Evolutionary conservation across 2,329 filamentous ascomycete species (phyloP), one percentile per base, ranked within the genome.

Genomic region (Calonectria multiphialidica): DNA sequence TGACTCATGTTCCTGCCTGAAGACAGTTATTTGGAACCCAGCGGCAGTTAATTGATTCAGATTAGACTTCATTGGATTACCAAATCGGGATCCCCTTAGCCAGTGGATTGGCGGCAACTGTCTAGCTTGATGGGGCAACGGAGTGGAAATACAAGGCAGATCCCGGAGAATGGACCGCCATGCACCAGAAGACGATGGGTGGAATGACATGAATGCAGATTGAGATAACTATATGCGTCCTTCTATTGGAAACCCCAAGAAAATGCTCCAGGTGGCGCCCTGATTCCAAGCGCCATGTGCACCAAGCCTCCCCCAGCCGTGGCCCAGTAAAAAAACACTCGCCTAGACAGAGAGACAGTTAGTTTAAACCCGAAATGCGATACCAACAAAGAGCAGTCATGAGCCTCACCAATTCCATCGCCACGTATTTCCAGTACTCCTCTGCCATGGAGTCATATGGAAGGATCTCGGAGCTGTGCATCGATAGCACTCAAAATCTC

Each of bases 401-500:
- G 18, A 5, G 25, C 47, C 59, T 45, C 21, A 71, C 68, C 30
- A 10, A 44, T 42, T 42, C 35, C 16, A 15, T 28, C 12, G 50
- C 9, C n/a, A 18, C 23, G 18, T 12, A 44, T 10, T 28, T n/a
- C 21, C 33, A 23, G 35, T 16, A 25, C 35, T 42, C 42, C 25
- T 40, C 45, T 30, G 18, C 21, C 59, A 37, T 57, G 7, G 37
- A 71, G 28, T 71, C 69, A 71, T 13, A 9, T 15, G 3, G 62
- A 50, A 45, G 57, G 25, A 42, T 68, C 68, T 23, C 44, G 47
- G 2, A 74, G 55, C 25, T 70, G 45, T 16, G 45, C 30, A 7
- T 75, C 72, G 23, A 76, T 59, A 7, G 67, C 47, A 23, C 21
- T n/a, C 9, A 76, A 44, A 23, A 76, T 74, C 3, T 66, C 50